These are phyloP conservation scores for Chionographis japonica DNA, from an alignment of 106 monocot species.

Conservation along the genomic window DNA sequence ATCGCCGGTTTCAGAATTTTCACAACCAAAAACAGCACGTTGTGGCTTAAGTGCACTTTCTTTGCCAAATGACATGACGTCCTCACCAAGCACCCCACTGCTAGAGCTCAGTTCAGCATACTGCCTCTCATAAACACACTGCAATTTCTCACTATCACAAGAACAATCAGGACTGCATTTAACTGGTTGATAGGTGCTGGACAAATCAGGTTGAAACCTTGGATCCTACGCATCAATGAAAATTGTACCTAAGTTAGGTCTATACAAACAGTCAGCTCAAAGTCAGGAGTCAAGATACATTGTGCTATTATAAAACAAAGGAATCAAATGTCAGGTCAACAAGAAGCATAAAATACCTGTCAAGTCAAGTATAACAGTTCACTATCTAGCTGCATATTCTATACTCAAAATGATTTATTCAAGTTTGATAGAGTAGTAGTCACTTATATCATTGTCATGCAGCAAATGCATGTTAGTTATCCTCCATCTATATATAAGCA, in stretches of 20 bases:
- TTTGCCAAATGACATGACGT: constrained; percentile 76
- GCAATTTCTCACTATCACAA: constrained; percentile 63
- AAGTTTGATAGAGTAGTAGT: too few relatives aligned
- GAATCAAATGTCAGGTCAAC: not conserved
- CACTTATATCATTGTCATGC: too few relatives aligned
- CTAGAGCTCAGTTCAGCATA: constrained; percentile 98
- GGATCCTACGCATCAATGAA: constrained; percentile 55
- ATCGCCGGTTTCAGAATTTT: constrained; percentile 89
- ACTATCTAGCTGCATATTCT: too few relatives aligned
- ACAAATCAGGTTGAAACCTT: constrained; percentile 72
- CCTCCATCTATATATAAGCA: too few relatives aligned
- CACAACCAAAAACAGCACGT: constrained; percentile 83
- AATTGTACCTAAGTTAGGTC: not conserved
- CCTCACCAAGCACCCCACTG: constrained; percentile 88
- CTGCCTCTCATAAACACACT: constrained; percentile 80
- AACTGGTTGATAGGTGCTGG: constrained; percentile 72
- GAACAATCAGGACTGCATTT: constrained; percentile 62
- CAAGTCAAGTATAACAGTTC: too few relatives aligned
- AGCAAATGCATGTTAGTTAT: too few relatives aligned
- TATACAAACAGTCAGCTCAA: not conserved
- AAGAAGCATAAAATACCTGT: too few relatives aligned
- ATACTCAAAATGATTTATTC: too few relatives aligned
- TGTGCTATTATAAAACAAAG: not conserved
- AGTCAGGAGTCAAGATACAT: not conserved
- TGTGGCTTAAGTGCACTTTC: constrained; percentile 68